Evolutionary conservation across 371 early-diverging fungal species (phyloP).

Genomic region (Mucor sp.): DNA sequence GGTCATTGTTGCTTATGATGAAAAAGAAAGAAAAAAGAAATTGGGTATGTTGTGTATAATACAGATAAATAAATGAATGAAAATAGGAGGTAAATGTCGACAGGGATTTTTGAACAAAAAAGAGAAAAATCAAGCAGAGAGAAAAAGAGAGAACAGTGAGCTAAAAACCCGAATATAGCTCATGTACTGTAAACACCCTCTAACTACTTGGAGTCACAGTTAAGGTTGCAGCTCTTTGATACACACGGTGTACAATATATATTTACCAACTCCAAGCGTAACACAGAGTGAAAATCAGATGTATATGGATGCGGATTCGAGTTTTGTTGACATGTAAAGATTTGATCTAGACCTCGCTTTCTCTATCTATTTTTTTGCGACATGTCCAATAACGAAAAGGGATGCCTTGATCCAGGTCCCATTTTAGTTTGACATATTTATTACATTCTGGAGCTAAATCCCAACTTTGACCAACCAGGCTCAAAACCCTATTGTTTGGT

Average conservation of each 20-base stretch:
- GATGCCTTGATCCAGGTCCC: neutral
- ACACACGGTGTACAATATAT: neutral
- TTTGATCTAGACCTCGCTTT: neutral
- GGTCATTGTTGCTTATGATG: neutral
- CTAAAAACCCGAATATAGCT: neutral
- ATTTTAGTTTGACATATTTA: neutral
- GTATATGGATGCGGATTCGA: neutral
- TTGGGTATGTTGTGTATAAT: neutral
- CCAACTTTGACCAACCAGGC: neutral
- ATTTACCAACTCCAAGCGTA: neutral
- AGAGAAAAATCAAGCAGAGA: neutral
- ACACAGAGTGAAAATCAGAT: constrained; percentile 3
- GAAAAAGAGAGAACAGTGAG: neutral
- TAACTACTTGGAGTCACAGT: neutral
- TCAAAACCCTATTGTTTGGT: neutral
- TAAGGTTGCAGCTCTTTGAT: neutral
- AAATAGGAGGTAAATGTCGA: neutral
- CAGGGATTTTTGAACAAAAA: neutral
- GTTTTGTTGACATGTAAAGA: neutral
- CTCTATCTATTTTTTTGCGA: neutral
- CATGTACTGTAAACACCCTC: neutral
- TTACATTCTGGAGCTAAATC: neutral
- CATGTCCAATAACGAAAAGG: neutral
- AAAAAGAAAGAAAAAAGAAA: neutral
- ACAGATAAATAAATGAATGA: neutral